Evolutionary conservation across 306 rosid genomes (phyloP).

Genomic region (Vigna trinervia): DNA sequence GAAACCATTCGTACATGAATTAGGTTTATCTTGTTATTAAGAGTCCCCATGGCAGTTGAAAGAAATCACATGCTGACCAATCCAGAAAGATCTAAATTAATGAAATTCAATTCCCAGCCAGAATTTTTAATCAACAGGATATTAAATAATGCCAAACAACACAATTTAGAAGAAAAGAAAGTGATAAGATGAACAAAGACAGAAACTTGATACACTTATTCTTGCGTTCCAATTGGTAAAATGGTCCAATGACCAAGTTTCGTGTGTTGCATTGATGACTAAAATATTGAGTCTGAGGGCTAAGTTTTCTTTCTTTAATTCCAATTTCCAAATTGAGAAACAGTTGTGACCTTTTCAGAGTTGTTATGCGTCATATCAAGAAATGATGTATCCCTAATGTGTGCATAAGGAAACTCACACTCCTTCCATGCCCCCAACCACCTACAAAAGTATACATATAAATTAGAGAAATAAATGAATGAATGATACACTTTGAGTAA

Average conservation of each 20-base stretch:
- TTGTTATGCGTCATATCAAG: slow-evolving; percentile 33
- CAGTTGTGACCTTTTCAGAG: background rate
- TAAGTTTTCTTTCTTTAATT: background rate
- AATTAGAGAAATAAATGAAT: too few relatives aligned
- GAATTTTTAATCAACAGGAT: background rate
- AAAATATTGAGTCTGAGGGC: background rate
- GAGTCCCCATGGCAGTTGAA: background rate
- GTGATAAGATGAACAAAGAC: too few relatives aligned
- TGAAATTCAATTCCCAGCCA: background rate
- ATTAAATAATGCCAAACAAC: background rate
- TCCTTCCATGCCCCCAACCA: background rate
- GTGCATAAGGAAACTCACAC: background rate
- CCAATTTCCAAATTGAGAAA: background rate
- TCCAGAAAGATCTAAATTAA: background rate
- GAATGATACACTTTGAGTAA: too few relatives aligned
- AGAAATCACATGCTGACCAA: background rate
- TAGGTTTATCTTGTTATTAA: background rate
- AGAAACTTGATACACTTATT: too few relatives aligned
- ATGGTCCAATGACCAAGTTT: background rate
- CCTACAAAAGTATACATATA: background rate
- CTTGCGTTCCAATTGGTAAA: background rate
- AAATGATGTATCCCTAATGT: background rate
- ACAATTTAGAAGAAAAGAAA: background rate
- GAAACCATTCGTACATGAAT: background rate
- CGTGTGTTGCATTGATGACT: background rate